Base-by-base conservation (phyloP, 2,329 filamentous ascomycete species). In the Cadophora malorum region DNA sequence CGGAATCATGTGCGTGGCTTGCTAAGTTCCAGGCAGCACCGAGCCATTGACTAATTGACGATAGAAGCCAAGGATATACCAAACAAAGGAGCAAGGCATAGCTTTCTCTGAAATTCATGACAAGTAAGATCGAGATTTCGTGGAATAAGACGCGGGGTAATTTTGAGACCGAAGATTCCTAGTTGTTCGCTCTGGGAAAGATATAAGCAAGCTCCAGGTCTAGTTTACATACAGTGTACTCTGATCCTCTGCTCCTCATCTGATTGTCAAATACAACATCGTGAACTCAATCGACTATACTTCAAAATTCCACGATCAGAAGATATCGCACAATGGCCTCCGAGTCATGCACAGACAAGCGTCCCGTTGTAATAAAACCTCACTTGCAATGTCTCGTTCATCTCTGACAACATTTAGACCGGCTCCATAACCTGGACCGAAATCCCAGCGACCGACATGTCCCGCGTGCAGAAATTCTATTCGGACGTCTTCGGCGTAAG, bases 401-500 rank as follows among this genome's bases (percentile, higher is more conserved):
- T 63, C 10, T n/a, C 61, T 63, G 12, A 63, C 61, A 38, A 14
- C 19, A n/a, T 23, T 5, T 16, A 63, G 61, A 19, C 49, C 35
- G 50, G 50, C 35, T n/a, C 31, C 8, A 67, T 69, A 47, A 65
- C 61, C 72, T 82, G 79, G 79, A 76, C 79, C 56, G 78, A 82
- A 65, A 71, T 82, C 16, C 79, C 80, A n/a, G 78, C 79, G 62
- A 73, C 69, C 33, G 75, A 80, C 69, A 66, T 79, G 16, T 58
- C 68, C 35, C 75, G 80, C 35, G 80, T 78, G 64, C 75, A 76
- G 55, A 76, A 74, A 50, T 81, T 83, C 73, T 82, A 81, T 69
- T 74, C 71, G 9, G 71, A 77, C 21, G 73, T 81, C 33, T 78
- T 72, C 49, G 71, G 64, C 38, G 62, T 61, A 33, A 21, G 52